Percentiles rank a stretch among this genome's conserved stretches.
These are phyloP conservation scores for Arthrobotrys conoides DNA, from an alignment of 2,329 filamentous ascomycete genomes.

Conservation along the genomic window DNA sequence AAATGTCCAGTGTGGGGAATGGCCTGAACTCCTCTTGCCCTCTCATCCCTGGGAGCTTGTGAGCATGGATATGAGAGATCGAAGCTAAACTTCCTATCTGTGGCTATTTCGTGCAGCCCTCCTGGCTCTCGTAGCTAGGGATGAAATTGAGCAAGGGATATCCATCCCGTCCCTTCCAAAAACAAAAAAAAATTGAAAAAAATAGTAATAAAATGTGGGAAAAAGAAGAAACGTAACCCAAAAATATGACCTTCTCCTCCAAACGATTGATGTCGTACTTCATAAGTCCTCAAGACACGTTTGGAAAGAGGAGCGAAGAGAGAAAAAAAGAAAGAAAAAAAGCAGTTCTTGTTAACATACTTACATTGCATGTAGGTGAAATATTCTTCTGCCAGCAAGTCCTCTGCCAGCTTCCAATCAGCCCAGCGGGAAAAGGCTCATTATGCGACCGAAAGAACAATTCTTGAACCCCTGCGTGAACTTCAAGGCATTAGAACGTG, in stretches of 20 bases:
- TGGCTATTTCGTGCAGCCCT: conserved; percentile 61
- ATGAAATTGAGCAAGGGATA: conserved; percentile 61
- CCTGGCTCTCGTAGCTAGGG: conserved; percentile 52
- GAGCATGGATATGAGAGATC: conserved; percentile 55
- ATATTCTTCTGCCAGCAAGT: conserved; percentile 10
- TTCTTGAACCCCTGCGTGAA: conserved; percentile 55
- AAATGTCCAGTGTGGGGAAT: conserved; percentile 24
- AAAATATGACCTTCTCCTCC: conserved; percentile 32
- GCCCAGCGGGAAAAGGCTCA: conserved; percentile 38
- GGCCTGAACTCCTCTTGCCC: conserved; percentile 44
- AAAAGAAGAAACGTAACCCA: conserved; percentile 40
- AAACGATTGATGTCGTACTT: conserved; percentile 1
- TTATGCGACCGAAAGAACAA: conserved; percentile 19
- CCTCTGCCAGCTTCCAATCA: conserved; percentile 26
- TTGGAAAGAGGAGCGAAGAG: background rate
- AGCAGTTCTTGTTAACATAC: background rate
- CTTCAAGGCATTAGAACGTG: conserved; percentile 55
- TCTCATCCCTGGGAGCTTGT: conserved; percentile 38
- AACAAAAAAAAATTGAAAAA: conserved; percentile 3
- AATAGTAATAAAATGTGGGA: too few species aligned
- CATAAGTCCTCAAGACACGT: background rate
- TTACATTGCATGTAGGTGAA: background rate
- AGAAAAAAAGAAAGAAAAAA: background rate
- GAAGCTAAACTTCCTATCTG: conserved; percentile 59
- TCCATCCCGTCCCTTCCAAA: conserved; percentile 45